These are phyloP conservation scores for Didymella keratinophila DNA, from an alignment of 2,329 filamentous ascomycete genomes.

Conservation along the genomic window DNA sequence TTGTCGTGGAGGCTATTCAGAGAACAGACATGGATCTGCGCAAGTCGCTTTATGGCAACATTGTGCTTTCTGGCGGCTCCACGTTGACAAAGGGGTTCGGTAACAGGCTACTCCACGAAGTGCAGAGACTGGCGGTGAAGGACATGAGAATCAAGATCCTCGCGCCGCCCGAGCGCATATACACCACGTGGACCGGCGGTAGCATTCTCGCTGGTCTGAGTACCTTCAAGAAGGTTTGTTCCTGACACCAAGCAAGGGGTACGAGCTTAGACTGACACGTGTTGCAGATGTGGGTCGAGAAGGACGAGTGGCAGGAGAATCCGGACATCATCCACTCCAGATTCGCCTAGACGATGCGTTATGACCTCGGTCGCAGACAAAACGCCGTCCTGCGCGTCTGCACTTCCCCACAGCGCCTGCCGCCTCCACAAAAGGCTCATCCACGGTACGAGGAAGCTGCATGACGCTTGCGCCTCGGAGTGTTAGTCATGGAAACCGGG, in stretches of 20 bases:
- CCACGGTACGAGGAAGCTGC: slow-evolving; percentile 34
- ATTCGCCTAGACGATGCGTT: slow-evolving; percentile 71
- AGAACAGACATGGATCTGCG: slow-evolving; percentile 94
- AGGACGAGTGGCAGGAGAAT: slow-evolving; percentile 99
- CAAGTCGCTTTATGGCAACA: slow-evolving; percentile 93
- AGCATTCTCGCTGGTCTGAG: slow-evolving; percentile 96
- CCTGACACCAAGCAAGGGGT: slow-evolving; percentile 19
- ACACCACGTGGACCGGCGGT: slow-evolving; percentile 98
- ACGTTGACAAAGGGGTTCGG: slow-evolving; percentile 97
- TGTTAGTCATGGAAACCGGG: slow-evolving; percentile 50
- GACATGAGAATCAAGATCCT: slow-evolving; percentile 99
- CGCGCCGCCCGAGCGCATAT: slow-evolving; percentile 95
- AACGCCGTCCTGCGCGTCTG: slow-evolving; percentile 20
- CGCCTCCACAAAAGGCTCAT: slow-evolving; percentile 41
- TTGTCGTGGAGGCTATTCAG: slow-evolving; percentile 94
- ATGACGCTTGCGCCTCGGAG: slow-evolving; percentile 38
- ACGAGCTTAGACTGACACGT: slow-evolving; percentile 38
- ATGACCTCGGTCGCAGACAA: slow-evolving; percentile 32
- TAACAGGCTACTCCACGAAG: slow-evolving; percentile 87
- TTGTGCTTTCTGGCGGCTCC: slow-evolving; percentile 94
- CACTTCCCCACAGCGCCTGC: slow-evolving; percentile 40
- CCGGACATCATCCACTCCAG: slow-evolving; percentile 99
- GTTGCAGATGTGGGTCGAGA: slow-evolving; percentile 96
- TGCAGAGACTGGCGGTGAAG: slow-evolving; percentile 92
- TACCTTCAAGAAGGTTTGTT: slow-evolving; percentile 92